These are phyloP conservation scores for Schizosaccharomyces octosporus DNA, from an alignment of 805 yeast genomes.

Conservation along the genomic window DNA sequence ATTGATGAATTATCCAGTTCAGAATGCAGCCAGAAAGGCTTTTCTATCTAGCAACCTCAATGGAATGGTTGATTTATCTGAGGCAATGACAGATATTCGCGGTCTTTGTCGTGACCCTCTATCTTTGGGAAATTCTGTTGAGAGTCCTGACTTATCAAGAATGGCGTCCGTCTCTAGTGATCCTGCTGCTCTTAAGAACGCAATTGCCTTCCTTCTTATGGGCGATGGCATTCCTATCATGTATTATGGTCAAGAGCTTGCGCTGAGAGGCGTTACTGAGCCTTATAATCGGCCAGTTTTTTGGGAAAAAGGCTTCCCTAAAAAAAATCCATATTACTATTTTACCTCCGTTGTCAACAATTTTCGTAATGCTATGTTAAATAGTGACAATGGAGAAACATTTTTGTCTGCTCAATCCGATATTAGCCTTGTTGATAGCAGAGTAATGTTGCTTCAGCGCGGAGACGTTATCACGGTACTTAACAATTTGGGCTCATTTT, in stretches of 20 bases:
- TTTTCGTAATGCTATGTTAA: neutral
- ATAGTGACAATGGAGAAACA: neutral
- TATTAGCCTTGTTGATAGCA: neutral
- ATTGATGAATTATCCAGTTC: slow-evolving; percentile 2
- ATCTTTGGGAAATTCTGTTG: slow-evolving; percentile 2
- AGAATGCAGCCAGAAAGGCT: neutral
- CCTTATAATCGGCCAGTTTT: slow-evolving; percentile 4
- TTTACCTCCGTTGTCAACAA: neutral
- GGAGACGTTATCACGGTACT: neutral
- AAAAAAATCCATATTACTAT: neutral
- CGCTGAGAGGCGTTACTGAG: slow-evolving; percentile 1
- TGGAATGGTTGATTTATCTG: neutral
- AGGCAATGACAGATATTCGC: neutral
- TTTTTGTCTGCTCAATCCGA: neutral
- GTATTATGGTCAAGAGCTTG: slow-evolving; percentile 4
- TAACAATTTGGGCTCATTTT: neutral
- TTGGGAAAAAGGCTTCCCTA: slow-evolving; percentile 4
- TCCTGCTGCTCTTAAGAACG: neutral
- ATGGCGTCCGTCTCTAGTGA: slow-evolving; percentile 2
- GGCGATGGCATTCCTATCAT: slow-evolving; percentile 4
- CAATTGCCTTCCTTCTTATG: slow-evolving; percentile 1
- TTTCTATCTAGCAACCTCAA: neutral
- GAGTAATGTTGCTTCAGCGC: neutral
- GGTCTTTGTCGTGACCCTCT: neutral
- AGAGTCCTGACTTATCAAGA: slow-evolving; percentile 4